A percentile compares a stretch with the other conserved stretches of the same genome.
Evolutionary conservation across 192 early-diverging fungal species (phyloP).

Genomic region (Haplosporangium gracile): DNA sequence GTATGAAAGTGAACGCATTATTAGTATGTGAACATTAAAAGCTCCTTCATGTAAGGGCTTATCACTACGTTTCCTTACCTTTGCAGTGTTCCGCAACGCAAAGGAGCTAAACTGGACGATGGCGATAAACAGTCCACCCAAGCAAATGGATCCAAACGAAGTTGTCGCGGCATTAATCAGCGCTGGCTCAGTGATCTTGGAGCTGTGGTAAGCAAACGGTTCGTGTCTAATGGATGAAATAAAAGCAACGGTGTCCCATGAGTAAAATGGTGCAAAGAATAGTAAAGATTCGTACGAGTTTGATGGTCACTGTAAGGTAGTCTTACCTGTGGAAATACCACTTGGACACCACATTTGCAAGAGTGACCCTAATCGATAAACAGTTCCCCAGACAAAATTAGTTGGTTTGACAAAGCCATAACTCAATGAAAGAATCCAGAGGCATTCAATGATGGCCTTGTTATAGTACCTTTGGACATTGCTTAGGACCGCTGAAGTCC

Average conservation of each 20-base stretch:
- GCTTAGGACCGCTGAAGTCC: slow-evolving; percentile 78
- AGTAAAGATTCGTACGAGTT: background rate
- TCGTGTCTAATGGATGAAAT: slow-evolving; percentile 38
- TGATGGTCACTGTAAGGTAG: slow-evolving; percentile 2
- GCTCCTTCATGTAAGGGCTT: too few species aligned
- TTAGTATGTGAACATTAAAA: background rate
- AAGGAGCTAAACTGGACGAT: slow-evolving; percentile 67
- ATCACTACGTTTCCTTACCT: slow-evolving; percentile 45
- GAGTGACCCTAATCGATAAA: slow-evolving; percentile 59
- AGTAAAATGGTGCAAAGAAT: background rate
- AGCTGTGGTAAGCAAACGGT: slow-evolving; percentile 46
- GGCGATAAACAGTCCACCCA: slow-evolving; percentile 74
- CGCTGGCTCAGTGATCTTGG: slow-evolving; percentile 61
- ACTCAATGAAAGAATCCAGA: background rate
- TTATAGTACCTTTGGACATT: slow-evolving; percentile 73
- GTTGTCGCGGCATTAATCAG: slow-evolving; percentile 64
- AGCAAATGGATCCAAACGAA: slow-evolving; percentile 75
- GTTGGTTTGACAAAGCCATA: background rate
- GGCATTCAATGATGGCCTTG: background rate
- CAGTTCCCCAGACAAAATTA: background rate
- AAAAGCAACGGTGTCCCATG: background rate
- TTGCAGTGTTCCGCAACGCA: slow-evolving; percentile 57
- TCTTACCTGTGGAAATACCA: slow-evolving; percentile 83
- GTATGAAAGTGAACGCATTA: background rate
- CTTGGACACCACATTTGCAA: slow-evolving; percentile 79